These are phyloP conservation scores for Boletus subparvulus DNA, from an alignment of 768 basidiomycete species.

Conservation along the genomic window DNA sequence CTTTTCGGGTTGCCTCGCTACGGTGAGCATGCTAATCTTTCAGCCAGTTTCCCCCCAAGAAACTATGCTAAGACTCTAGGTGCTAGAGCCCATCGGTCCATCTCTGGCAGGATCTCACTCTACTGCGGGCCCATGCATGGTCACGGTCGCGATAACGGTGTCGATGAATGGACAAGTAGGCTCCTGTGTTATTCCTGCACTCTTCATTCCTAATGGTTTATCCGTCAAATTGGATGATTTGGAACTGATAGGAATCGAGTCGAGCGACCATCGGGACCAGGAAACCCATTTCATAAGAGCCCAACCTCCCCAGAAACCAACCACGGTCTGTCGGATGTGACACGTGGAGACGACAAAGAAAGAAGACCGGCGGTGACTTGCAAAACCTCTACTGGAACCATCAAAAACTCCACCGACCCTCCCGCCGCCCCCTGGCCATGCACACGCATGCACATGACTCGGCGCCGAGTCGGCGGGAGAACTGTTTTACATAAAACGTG, in stretches of 20 bases:
- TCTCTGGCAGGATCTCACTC: not conserved
- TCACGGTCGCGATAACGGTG: too few species aligned
- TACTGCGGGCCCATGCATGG: not conserved
- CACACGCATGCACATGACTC: not conserved
- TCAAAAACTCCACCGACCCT: constrained; percentile 3
- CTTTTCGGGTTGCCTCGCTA: not conserved
- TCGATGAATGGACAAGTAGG: not conserved
- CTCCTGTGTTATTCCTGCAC: not conserved
- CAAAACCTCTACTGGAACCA: not conserved
- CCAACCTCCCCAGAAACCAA: not conserved
- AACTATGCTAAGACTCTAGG: not conserved
- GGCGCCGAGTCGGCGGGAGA: too few species aligned
- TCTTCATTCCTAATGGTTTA: not conserved
- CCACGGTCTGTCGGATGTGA: not conserved
- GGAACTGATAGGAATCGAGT: not conserved
- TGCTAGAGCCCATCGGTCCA: not conserved
- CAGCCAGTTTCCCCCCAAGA: not conserved
- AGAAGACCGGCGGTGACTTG: constrained; percentile 12
- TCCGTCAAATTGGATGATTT: not conserved
- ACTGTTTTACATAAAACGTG: constrained; percentile 9
- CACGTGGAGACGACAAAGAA: not conserved
- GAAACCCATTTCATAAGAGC: not conserved
- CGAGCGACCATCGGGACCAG: not conserved
- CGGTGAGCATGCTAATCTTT: not conserved
- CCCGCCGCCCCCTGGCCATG: not conserved